Conservation (phyloP, 1,284 basidiomycete species). For the Xerocomus nothofagi region DNA sequence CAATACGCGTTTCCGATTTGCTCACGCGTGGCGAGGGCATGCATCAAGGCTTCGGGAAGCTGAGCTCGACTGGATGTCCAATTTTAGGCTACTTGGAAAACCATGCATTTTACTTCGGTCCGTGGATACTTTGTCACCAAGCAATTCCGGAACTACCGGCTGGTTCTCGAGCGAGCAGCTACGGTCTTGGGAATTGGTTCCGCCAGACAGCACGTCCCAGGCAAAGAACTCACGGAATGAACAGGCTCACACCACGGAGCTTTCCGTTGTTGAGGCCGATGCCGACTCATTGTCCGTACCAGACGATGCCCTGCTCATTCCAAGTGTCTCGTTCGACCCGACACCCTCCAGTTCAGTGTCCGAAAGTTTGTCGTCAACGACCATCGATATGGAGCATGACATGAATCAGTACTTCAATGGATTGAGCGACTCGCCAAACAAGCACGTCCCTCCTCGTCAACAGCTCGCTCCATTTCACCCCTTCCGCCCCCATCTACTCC, state of each 20-base stretch:
- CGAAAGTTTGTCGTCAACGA: slow-evolving; percentile 1
- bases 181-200: slow-evolving; percentile 21
- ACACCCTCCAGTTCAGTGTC: background rate
- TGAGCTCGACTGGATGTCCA: slow-evolving; percentile 7
- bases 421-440: slow-evolving; percentile 24
- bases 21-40: slow-evolving; percentile 21
- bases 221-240: background rate
- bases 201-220: background rate
- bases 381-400: slow-evolving; percentile 19
- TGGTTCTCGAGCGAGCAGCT: slow-evolving; percentile 12
- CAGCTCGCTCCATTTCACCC: slow-evolving; percentile 3
- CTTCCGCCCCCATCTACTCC: slow-evolving; percentile 8
- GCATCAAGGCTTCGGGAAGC: slow-evolving; percentile 14
- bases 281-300: background rate
- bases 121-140: slow-evolving; percentile 1
- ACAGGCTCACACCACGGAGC: background rate
- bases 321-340: background rate
- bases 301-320: background rate
- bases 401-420: slow-evolving; percentile 33
- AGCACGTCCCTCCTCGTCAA: slow-evolving; percentile 3
- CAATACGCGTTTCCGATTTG: slow-evolving; percentile 30
- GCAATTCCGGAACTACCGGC: slow-evolving; percentile 8
- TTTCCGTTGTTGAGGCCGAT: background rate
- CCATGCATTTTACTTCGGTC: slow-evolving; percentile 8
- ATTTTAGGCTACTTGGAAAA: slow-evolving; percentile 5